Base-by-base conservation (phyloP, 352 stramenopile genomes). In the Pythium vanterpoolii region DNA sequence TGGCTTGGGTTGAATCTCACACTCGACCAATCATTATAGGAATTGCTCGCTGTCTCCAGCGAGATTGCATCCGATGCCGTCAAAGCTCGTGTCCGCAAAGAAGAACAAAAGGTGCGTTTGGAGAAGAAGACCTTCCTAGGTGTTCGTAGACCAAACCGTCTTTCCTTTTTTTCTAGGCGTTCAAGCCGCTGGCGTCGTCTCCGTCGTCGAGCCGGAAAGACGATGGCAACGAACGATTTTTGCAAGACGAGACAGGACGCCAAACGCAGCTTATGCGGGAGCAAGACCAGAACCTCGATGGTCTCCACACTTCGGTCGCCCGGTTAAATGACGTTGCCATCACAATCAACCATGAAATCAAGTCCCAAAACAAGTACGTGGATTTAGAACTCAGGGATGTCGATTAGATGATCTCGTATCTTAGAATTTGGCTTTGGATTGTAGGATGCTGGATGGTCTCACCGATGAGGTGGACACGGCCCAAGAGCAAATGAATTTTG, bases 401-500 rank as follows among this genome's bases (percentile, higher is more conserved):
- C n/a, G n/a, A n/a, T n/a, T n/a, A n/a, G n/a, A n/a, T n/a, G n/a
- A n/a, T n/a, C n/a, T n/a, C n/a, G n/a, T n/a, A n/a, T n/a, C n/a
- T n/a, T n/a, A n/a, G n/a, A n/a, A n/a, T n/a, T n/a, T 47, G 4
- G 26, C 5, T 31, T 33, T 47, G n/a, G 18, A 28, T 21, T 62
- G 16, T 53, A 93, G 83, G 39, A 93, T 90, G 83, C 70, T 93
- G 27, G 78, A 93, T 55, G 76, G 87, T 40, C 40, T 93, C 48
- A 82, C 73, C 2, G 65, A 87, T 14, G 83, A 93, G 46, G 71
- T 93, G 38, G 83, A 88, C 14, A 79, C 87, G 60, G 77, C 83
- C 10, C 78, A 89, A 27, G 80, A 90, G 47, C 77, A 79, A 19
- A 93, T 93, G 83, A 89, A 88, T 59, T 88, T 90, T 65, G 83